Evolutionary conservation across 108 stramenopile species (phyloP).

Genomic region (Cafeteria roenbergensis): DNA sequence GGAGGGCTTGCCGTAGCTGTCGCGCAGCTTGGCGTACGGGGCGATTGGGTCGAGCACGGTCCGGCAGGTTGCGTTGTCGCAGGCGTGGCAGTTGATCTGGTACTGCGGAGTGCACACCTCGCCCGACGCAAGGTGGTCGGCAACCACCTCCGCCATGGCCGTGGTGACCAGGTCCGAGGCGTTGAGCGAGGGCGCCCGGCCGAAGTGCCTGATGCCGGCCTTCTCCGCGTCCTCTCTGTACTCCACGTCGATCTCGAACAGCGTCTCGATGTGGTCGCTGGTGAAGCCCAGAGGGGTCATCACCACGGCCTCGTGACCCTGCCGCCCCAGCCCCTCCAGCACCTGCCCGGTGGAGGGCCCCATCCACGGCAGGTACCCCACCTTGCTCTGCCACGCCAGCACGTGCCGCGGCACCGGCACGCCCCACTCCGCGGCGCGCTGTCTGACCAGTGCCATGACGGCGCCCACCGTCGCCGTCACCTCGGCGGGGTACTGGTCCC

Average conservation of each 20-base stretch:
- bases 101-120: constrained; percentile 24
- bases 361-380: constrained; percentile 96
- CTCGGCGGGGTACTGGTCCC: constrained; percentile 16
- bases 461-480: constrained; percentile 14
- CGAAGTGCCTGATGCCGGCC: constrained; percentile 72
- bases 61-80: constrained; percentile 13
- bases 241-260: constrained; percentile 99
- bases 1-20: neutral
- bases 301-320: constrained; percentile 78
- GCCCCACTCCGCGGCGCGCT: neutral
- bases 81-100: constrained; percentile 12
- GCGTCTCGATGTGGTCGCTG: constrained; percentile 96
- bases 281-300: constrained; percentile 96
- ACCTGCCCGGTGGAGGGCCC: constrained; percentile 91
- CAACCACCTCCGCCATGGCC: constrained; percentile 90
- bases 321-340: constrained; percentile 63
- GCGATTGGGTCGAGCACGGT: constrained; percentile 12
- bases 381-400: constrained; percentile 67
- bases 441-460: constrained; percentile 9
- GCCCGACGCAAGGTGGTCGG: constrained; percentile 43
- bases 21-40: neutral
- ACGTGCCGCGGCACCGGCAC: neutral
- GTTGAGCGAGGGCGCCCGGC: constrained; percentile 81
- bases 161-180: constrained; percentile 72
- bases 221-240: constrained; percentile 89